A percentile compares a stretch with the other conserved stretches of the same genome.
phyloP scores from a whole-genome alignment of 805 yeast genomes.

The Kazachstania bromeliacearum region DNA sequence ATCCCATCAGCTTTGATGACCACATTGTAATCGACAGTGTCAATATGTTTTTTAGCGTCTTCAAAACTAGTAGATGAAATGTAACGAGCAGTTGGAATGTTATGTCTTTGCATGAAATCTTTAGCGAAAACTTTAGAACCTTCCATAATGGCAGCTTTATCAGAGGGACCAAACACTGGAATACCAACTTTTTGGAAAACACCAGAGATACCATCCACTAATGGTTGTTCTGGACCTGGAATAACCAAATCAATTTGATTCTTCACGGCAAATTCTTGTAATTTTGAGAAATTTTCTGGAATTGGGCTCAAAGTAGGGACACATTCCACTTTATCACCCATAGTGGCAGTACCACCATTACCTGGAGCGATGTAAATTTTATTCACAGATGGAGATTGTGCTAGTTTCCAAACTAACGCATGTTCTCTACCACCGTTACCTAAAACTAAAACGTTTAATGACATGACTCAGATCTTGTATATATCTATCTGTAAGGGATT shows the following conservation, averaged over 20 bases:
- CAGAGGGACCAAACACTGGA: slow-evolving; percentile 95
- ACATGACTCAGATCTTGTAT: slow-evolving; percentile 14
- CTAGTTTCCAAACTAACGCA: slow-evolving; percentile 85
- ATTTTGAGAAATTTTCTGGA: slow-evolving; percentile 54
- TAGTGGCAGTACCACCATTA: slow-evolving; percentile 77
- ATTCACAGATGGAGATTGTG: slow-evolving; percentile 64
- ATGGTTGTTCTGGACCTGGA: slow-evolving; percentile 99
- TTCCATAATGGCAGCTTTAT: slow-evolving; percentile 85
- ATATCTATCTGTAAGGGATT: background rate
- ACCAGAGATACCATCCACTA: slow-evolving; percentile 83
- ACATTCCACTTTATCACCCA: slow-evolving; percentile 49
- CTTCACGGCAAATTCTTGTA: slow-evolving; percentile 66
- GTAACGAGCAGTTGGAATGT: slow-evolving; percentile 90
- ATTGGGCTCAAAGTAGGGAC: slow-evolving; percentile 54
- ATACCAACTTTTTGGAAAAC: slow-evolving; percentile 74
- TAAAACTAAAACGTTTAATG: slow-evolving; percentile 63
- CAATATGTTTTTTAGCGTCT: slow-evolving; percentile 55
- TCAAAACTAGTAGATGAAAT: slow-evolving; percentile 71
- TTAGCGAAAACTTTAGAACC: slow-evolving; percentile 94
- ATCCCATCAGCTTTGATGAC: slow-evolving; percentile 96
- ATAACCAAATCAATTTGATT: slow-evolving; percentile 64
- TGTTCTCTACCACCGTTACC: slow-evolving; percentile 99
- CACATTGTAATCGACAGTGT: slow-evolving; percentile 53
- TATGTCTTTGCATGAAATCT: slow-evolving; percentile 83
- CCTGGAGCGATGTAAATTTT: slow-evolving; percentile 91